Base-by-base conservation (phyloP, 2,329 filamentous ascomycete species). In the Penicillium frequentans region DNA sequence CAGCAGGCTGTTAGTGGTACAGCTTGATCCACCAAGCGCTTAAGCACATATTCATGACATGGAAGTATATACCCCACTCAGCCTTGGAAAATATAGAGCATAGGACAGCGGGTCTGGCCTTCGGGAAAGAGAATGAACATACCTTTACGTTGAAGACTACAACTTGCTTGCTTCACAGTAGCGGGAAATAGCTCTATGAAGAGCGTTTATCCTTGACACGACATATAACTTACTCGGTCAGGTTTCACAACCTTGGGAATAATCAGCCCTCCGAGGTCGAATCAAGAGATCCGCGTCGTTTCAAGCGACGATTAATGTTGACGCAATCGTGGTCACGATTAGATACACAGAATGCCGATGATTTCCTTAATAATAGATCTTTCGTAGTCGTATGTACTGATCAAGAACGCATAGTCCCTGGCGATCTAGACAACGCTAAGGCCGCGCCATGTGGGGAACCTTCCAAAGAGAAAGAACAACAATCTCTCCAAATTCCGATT, bases 1-100 rank as follows among this genome's bases (percentile, higher is more conserved):
- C 62, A 64, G 43, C 67, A 68, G 52, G 60, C 57, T 44, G 44
- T 62, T 48, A 54, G 31, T 13, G 52, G 52, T 33, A 49, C 61
- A 42, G 63, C 63, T 35, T 66, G 56, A 64, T 52, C n/a, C 7
- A 16, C 13, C 26, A 9, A 21, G 14, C 14, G 8, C 16, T 19
- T 27, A 24, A 42, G n/a, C 14, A n/a, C 35, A 19, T 5, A 23
- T 23, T 13, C 39, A 19, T 29, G 10, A 24, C 8, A 39, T 19
- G 10, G 24, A 37, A 14, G 35, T 42, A 35, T 39, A 55, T 54
- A 54, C 57, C 52, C 37, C 9, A 3, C 29, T 14, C 35, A 37
- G 16, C n/a, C 16, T 39, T n/a, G n/a, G 4, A 39, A 52, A 29
- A 42, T 24, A 52, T 53, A 55, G 55, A 57, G 42, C 43, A 27